These are phyloP conservation scores for Phytophthora cryptogea DNA, from an alignment of 352 stramenopile genomes.

Conservation along the genomic window DNA sequence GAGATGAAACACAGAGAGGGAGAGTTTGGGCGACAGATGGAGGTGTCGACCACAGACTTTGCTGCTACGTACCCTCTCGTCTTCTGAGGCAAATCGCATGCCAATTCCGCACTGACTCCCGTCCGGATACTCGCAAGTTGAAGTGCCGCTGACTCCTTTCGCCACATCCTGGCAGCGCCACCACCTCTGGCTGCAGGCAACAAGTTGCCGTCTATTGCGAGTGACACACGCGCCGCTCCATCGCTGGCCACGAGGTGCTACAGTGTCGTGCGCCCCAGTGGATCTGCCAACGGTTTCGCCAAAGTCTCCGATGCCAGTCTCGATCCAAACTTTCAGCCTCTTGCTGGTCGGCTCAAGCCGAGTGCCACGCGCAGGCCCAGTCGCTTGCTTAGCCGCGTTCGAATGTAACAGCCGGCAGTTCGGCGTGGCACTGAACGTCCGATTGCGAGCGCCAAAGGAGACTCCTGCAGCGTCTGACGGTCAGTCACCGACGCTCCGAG, in stretches of 20 bases:
- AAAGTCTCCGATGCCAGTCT: neutral
- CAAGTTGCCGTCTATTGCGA: neutral
- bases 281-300: constrained; percentile 14
- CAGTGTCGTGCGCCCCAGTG: constrained; percentile 2
- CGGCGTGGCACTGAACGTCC: constrained; percentile 22
- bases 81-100: constrained; percentile 24
- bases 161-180: no score
- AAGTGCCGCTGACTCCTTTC: constrained; percentile 12
- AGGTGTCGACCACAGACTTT: neutral
- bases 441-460: constrained; percentile 13
- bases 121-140: constrained; percentile 31
- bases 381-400: constrained; percentile 10
- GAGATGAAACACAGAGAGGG: neutral
- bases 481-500: neutral
- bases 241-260: neutral
- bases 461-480: constrained; percentile 8
- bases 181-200: neutral
- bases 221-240: constrained; percentile 11
- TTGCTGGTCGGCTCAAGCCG: constrained; percentile 3
- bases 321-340: no score
- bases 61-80: constrained; percentile 21
- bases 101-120: constrained; percentile 25
- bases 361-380: neutral
- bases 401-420: neutral
- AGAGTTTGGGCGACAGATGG: no score